Conservation (phyloP, 345 rosid genomes). For the Turnera subulata region DNA sequence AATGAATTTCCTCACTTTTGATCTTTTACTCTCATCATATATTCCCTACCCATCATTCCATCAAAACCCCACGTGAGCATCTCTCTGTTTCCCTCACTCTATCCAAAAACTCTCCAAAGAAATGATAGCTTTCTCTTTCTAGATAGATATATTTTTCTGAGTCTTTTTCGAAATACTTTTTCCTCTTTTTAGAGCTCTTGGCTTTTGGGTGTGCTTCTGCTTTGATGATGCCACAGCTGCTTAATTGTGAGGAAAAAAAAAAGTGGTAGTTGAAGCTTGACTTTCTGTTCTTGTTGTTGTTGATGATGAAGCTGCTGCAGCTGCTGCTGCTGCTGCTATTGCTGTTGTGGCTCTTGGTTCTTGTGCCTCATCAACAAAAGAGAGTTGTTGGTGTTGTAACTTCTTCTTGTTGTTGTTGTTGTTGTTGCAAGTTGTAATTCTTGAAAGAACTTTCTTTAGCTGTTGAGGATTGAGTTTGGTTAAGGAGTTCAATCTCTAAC, state of each 20-base stretch:
- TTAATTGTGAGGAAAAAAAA: no score
- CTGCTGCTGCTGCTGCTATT: slow-evolving; percentile 3
- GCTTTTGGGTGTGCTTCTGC: no score
- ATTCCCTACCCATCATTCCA: slow-evolving; percentile 40
- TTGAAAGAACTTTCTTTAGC: slow-evolving; percentile 18
- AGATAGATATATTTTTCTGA: neutral
- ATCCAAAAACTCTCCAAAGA: slow-evolving; percentile 2
- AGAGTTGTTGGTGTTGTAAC: neutral
- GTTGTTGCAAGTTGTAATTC: slow-evolving; percentile 6
- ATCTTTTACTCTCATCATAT: slow-evolving; percentile 38
- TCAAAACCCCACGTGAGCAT: slow-evolving; percentile 50
- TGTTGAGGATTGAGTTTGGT: slow-evolving; percentile 51
- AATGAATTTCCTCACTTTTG: slow-evolving; percentile 28
- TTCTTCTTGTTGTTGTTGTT: no score
- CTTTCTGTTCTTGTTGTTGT: slow-evolving; percentile 15
- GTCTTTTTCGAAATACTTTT: slow-evolving; percentile 9
- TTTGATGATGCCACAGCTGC: no score
- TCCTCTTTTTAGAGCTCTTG: slow-evolving; percentile 9
- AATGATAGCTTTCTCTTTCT: slow-evolving; percentile 23
- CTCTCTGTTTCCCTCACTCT: slow-evolving; percentile 10
- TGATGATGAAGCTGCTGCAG: no score
- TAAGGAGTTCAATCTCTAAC: slow-evolving; percentile 68
- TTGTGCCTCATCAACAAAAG: neutral
- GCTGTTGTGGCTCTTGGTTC: slow-evolving; percentile 20
- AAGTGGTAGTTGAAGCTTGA: slow-evolving; percentile 31